A percentile compares a stretch with the other conserved stretches of the same genome.
Evolutionary conservation across 352 stramenopile genomes (phyloP).

Genomic region (Globisporangium lucens): DNA sequence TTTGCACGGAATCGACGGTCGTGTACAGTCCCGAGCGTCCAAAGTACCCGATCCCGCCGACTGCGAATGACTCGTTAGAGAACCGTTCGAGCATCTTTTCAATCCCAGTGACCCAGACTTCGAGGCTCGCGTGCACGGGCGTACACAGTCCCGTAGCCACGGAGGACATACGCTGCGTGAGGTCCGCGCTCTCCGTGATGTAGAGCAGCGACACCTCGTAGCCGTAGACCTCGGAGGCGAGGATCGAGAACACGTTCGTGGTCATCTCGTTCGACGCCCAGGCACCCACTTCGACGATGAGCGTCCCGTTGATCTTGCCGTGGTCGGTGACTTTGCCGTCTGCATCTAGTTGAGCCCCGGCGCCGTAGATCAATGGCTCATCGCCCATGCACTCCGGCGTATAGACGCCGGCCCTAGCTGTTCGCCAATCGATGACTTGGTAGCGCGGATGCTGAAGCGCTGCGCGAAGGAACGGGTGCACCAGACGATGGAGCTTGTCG

Average conservation of each 20-base stretch:
- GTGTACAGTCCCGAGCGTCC: conserved; percentile 40
- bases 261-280: conserved; percentile 28
- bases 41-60: conserved; percentile 26
- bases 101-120: conserved; percentile 29
- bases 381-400: conserved; percentile 15
- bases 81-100: conserved; percentile 16
- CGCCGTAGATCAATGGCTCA: conserved; percentile 20
- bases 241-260: conserved; percentile 28
- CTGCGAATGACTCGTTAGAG: conserved; percentile 26
- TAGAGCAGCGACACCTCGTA: conserved; percentile 20
- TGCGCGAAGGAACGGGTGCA: conserved; percentile 26
- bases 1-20: conserved; percentile 28
- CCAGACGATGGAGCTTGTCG: conserved; percentile 11
- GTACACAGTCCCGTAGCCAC: conserved; percentile 22
- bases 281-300: conserved; percentile 25
- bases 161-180: conserved; percentile 34
- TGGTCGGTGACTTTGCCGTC: conserved; percentile 18
- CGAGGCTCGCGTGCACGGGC: conserved; percentile 33
- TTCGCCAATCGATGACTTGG: conserved; percentile 26
- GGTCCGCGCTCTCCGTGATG: not conserved
- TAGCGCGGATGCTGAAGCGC: conserved; percentile 22
- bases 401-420: conserved; percentile 1
- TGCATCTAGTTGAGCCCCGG: conserved; percentile 16
- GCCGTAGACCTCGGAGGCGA: conserved; percentile 23
- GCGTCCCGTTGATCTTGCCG: conserved; percentile 20